Evolutionary conservation across 345 rosid species (phyloP), one percentile per base, ranked within the genome.

Genomic region (Bruguiera sexangula): DNA sequence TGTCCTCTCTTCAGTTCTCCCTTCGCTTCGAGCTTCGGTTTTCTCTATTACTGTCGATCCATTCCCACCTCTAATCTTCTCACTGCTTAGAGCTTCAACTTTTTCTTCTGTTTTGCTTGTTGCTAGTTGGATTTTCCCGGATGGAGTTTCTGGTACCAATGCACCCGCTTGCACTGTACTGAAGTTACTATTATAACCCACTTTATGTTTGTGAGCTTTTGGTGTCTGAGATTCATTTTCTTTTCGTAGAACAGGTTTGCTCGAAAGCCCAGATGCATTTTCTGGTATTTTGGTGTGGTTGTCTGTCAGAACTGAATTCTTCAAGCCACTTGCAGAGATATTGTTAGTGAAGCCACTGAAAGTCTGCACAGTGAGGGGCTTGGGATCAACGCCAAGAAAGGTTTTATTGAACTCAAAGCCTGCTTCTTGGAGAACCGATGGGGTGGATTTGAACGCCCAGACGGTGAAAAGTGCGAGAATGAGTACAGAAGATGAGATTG

Each of bases 401-500:
- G 82, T 63, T 67, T 55, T 31, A 27, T 81, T 81, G 73, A 84
- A 73, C 82, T 80, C 81, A 57, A 85, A 20, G 66, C 34, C 70
- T 68, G 81, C 61, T 31, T 79, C 74, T 58, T 67, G 82, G 68
- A 56, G 82, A 60, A 83, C 30, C 26, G 69, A 73, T 81, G 97
- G 87, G 65, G 78, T 77, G 22, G 84, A 84, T 78, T 78, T 86
- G 84, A 82, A 36, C 32, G 79, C 56, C 86, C 89, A 88, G 73
- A 69, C 13, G 37, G 89, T 85, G 73, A 91, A 82, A 79, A 84
- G 69, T 59, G 75, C 32, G 62, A 94, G 68, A 78, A 88, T 78
- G 80, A 85, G 56, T 32, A 91, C 60, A 67, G 88, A 89, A 76
- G 84, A 81, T 21, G 87, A 88, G 68, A 91, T 37, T 5, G 86